Conservation (phyloP, 495 filamentous ascomycete species). For the Aspergillus mulundensis region DNA sequence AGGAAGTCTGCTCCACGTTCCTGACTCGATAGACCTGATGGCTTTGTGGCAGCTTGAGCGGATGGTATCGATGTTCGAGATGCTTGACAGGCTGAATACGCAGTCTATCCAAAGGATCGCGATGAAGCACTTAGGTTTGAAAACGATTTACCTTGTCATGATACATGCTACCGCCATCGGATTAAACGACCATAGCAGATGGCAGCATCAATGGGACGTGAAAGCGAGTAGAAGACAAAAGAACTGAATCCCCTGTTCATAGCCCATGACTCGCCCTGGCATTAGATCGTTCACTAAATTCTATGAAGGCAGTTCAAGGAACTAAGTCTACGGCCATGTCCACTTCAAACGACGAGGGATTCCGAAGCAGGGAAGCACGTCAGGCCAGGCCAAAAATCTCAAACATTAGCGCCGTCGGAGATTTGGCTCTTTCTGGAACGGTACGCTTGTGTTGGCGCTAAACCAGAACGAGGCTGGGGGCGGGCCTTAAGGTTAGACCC, state of each 20-base stretch:
- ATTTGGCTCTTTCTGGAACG: slow-evolving; percentile 22
- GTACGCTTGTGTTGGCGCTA: slow-evolving; percentile 7
- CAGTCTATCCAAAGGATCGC: too few relatives aligned
- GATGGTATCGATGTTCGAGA: too few relatives aligned
- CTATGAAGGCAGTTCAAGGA: neutral
- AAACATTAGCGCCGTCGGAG: slow-evolving; percentile 20
- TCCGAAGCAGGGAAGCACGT: neutral
- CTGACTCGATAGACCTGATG: neutral
- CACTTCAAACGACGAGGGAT: slow-evolving; percentile 4
- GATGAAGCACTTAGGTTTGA: too few relatives aligned
- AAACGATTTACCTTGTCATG: neutral
- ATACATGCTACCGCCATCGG: neutral
- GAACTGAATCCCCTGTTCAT: neutral
- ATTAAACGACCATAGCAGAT: neutral
- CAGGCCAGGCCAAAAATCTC: slow-evolving; percentile 1
- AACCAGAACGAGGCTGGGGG: slow-evolving; percentile 8
- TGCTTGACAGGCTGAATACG: too few relatives aligned
- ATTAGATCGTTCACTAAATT: neutral
- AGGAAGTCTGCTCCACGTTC: neutral
- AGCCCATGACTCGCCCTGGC: neutral
- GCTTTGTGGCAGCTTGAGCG: neutral
- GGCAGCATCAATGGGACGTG: neutral
- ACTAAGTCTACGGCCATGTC: neutral
- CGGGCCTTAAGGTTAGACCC: slow-evolving; percentile 11
- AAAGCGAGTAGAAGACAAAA: neutral